These are phyloP conservation scores for Penicillium verrucosum DNA, from an alignment of 2,329 filamentous ascomycete species.

Conservation along the genomic window DNA sequence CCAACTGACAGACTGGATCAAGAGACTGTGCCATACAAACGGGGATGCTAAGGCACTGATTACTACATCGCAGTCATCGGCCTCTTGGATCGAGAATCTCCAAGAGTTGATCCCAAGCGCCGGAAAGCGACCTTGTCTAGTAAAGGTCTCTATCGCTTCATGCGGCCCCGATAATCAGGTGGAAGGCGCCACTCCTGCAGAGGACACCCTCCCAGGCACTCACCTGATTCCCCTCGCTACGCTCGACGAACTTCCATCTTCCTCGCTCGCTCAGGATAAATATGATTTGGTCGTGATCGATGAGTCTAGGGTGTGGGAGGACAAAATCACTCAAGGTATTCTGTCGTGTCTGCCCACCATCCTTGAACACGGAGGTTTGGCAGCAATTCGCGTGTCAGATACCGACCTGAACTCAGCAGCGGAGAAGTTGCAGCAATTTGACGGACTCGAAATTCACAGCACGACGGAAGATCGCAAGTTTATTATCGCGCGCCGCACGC, in stretches of 20 bases:
- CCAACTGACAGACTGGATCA: constrained; percentile 15
- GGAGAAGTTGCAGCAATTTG: constrained; percentile 4
- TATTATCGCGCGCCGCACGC: constrained; percentile 10
- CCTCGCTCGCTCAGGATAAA: constrained; percentile 3
- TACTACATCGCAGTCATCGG: background rate
- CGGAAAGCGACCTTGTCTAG: constrained; percentile 12
- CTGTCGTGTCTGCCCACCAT: constrained; percentile 3
- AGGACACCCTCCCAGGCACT: background rate
- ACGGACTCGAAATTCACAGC: constrained; percentile 11
- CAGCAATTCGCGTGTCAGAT: constrained; percentile 10
- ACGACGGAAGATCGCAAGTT: constrained; percentile 10
- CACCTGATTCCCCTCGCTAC: background rate
- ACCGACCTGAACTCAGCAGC: background rate
- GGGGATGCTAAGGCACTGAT: constrained; percentile 12
- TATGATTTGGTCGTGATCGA: constrained; percentile 17
- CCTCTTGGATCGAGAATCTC: constrained; percentile 6
- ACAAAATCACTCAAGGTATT: background rate
- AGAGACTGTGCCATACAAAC: constrained; percentile 17
- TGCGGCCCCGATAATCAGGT: background rate
- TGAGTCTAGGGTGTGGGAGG: constrained; percentile 11
- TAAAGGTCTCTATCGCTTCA: constrained; percentile 11
- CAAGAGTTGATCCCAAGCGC: background rate
- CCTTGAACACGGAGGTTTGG: constrained; percentile 11
- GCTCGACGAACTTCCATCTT: constrained; percentile 5
- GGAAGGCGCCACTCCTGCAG: background rate